These are phyloP conservation scores for Magnolia changhungtana DNA, from an alignment of 164 flowering plant genomes.

Conservation along the genomic window DNA sequence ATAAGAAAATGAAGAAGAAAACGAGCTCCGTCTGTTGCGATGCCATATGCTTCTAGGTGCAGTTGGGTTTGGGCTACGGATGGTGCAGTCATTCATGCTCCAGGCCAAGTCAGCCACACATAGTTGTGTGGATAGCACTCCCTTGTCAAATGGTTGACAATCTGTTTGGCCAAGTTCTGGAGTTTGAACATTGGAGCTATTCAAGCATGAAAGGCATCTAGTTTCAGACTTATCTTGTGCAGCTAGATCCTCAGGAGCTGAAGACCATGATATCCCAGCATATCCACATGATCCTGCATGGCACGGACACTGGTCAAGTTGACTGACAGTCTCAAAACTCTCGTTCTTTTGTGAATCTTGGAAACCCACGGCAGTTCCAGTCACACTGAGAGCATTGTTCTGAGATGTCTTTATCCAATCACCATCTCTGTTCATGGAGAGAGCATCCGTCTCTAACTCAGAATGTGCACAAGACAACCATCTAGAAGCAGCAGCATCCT, in stretches of 20 bases:
- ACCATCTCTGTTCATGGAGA: slow-evolving; percentile 21
- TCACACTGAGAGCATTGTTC: slow-evolving; percentile 14
- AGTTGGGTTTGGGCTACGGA: slow-evolving; percentile 55
- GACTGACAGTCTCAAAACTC: slow-evolving; percentile 12
- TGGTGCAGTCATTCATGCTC: slow-evolving; percentile 37
- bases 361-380: slow-evolving; percentile 26
- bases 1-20: slow-evolving; percentile 40
- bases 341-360: slow-evolving; percentile 19
- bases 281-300: slow-evolving; percentile 17
- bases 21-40: slow-evolving; percentile 34
- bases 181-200: slow-evolving; percentile 42
- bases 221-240: slow-evolving; percentile 20
- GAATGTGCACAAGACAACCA: slow-evolving; percentile 18
- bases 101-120: slow-evolving; percentile 33
- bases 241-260: slow-evolving; percentile 19
- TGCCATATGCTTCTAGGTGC: slow-evolving; percentile 64
- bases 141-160: slow-evolving; percentile 26
- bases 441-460: slow-evolving; percentile 20
- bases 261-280: slow-evolving; percentile 16
- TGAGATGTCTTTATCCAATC: slow-evolving; percentile 17
- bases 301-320: slow-evolving; percentile 18
- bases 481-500: slow-evolving; percentile 23
- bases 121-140: slow-evolving; percentile 22
- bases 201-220: slow-evolving; percentile 22
- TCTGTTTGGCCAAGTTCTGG: slow-evolving; percentile 35